Evolutionary conservation across 768 basidiomycete genomes (phyloP), one percentile per base, ranked within the genome.

Genomic region (Podaxis rugospora): DNA sequence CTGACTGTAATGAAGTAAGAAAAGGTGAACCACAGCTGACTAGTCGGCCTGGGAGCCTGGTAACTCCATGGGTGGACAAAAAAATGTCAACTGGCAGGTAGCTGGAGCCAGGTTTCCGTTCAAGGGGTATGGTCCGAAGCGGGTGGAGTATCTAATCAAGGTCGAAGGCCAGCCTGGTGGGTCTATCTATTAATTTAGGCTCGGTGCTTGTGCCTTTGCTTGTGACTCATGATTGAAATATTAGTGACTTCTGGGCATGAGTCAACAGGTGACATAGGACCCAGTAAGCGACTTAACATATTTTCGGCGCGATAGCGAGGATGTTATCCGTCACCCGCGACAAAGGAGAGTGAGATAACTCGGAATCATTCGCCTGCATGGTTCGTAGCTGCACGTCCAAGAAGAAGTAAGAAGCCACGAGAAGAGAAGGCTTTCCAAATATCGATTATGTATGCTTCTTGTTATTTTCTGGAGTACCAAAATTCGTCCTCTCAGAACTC

Each of bases 91-190:
- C 14, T 44, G 47, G 21, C 21, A 11, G 13, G n/a, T 2, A 2
- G n/a, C 13, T 18, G 40, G 40, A 18, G 40, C n/a, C n/a, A 13
- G 14, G 40, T 42, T 42, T 42, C 11, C 40, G n/a, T 42, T 42
- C n/a, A 13, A 42, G 42, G 42, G 18, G 16, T 14, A 44, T 21
- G 42, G 16, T 4, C 42, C 42, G 42, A 23, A 23, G 11, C 11
- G 18, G 23, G 55, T 60, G 54, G 46, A 61, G 57, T 52, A 61
- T 46, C 25, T 21, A 51, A 27, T 49, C 47, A 23, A 49, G 47
- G 11, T 27, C 21, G 18, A 13, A 10, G 13, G 13, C 47, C 47
- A 49, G 14, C 11, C 25, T 49, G 11, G 11, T 21, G 47, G 47
- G 47, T 49, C 47, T 10, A 49, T 49, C 47, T 10, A 49, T 49